A percentile compares a stretch with the other conserved stretches of the same genome.
Conservation (phyloP, 2,329 filamentous ascomycete genomes). For the Paecilomyces sp. region DNA sequence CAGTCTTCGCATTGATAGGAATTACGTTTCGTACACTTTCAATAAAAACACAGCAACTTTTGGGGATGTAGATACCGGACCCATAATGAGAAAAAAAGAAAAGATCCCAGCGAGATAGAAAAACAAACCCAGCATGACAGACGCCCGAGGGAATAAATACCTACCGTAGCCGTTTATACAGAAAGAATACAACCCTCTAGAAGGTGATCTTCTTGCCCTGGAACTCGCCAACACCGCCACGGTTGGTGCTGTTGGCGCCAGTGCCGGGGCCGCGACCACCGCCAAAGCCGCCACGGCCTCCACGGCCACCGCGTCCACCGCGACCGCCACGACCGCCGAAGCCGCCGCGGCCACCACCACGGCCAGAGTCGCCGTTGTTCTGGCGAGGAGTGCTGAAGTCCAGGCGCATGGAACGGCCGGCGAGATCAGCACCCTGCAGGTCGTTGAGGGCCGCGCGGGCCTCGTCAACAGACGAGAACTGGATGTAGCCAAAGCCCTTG, state of each 20-base stretch:
- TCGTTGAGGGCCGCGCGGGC: conserved; percentile 66
- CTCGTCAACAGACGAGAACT: conserved; percentile 74
- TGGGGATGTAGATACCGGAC: not conserved
- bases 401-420: conserved; percentile 68
- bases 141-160: not conserved
- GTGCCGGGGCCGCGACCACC: conserved; percentile 40
- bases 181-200: conserved; percentile 22
- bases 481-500: conserved; percentile 91
- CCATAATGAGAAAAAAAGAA: not conserved
- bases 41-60: not conserved
- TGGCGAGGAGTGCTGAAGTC: conserved; percentile 69
- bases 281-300: conserved; percentile 39
- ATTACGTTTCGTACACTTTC: not conserved
- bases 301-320: conserved; percentile 46
- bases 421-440: conserved; percentile 65
- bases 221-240: conserved; percentile 51
- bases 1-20: not conserved
- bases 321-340: conserved; percentile 44
- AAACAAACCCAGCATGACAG: not conserved
- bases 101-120: conserved; percentile 2
- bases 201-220: conserved; percentile 76
- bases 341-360: conserved; percentile 42
- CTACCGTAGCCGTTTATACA: not conserved
- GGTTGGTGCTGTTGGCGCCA: conserved; percentile 43
- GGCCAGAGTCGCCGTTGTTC: conserved; percentile 45